Evolutionary conservation across 2,329 filamentous ascomycete species (phyloP).

Genomic region (Ambrosiella cleistominuta): DNA sequence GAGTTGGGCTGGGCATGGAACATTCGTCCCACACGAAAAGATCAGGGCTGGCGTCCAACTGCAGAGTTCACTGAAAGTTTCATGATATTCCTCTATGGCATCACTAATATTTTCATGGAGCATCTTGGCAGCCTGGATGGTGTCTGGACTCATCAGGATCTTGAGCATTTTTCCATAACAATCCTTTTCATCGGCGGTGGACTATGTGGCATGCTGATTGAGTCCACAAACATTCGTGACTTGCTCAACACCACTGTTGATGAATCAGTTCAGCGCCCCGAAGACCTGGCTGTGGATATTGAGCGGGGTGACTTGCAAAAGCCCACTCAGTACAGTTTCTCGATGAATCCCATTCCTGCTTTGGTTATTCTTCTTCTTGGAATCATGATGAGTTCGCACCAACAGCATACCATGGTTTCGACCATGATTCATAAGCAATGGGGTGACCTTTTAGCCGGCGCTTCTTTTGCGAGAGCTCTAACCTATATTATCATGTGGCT

Average conservation of each 20-base stretch:
- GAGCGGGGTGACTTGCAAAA: constrained; percentile 19
- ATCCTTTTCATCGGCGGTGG: constrained; percentile 89
- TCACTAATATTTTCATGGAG: constrained; percentile 82
- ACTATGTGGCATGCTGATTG: constrained; percentile 70
- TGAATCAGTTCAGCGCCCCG: constrained; percentile 25
- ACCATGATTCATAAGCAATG: constrained; percentile 90
- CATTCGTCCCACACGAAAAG: constrained; percentile 41
- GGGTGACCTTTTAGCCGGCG: constrained; percentile 69
- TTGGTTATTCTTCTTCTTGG: constrained; percentile 75
- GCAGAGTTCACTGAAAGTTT: constrained; percentile 82
- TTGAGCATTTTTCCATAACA: constrained; percentile 86
- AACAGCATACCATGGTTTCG: constrained; percentile 65
- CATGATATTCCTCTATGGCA: constrained; percentile 78
- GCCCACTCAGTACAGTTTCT: constrained; percentile 53
- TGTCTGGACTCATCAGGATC: constrained; percentile 58
- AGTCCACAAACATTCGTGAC: constrained; percentile 51
- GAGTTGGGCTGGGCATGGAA: constrained; percentile 96
- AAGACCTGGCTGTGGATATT: constrained; percentile 22
- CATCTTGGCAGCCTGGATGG: constrained; percentile 59
- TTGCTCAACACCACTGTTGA: constrained; percentile 40
- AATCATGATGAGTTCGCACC: constrained; percentile 89
- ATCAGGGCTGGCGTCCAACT: constrained; percentile 52
- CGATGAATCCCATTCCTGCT: constrained; percentile 75
- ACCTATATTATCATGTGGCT: constrained; percentile 72
- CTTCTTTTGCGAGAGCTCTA: constrained; percentile 56